phyloP scores from a whole-genome alignment of 1,284 basidiomycete species.

The Naganishia liquefaciens region DNA sequence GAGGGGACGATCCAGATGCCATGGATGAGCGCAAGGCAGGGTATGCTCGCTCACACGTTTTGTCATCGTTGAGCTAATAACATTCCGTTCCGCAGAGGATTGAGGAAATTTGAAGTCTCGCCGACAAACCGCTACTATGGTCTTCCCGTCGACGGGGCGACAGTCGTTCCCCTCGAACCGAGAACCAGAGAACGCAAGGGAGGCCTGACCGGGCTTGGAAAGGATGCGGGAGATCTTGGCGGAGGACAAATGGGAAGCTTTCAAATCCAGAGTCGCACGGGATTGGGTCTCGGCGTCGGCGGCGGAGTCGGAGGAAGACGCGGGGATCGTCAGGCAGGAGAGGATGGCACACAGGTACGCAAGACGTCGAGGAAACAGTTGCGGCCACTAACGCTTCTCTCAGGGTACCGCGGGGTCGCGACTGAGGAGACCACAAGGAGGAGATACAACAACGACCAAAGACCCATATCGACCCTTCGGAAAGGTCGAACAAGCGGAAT shows the following conservation, averaged over 20 bases:
- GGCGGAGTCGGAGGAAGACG: background rate
- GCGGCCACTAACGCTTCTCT: too few species aligned
- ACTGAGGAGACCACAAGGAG: too few species aligned
- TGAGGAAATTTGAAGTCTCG: conserved; percentile 12
- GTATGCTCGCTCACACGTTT: background rate
- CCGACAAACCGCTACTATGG: conserved; percentile 20
- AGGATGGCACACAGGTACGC: too few species aligned
- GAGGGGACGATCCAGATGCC: background rate
- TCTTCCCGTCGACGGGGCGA: conserved; percentile 5
- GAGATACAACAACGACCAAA: too few species aligned
- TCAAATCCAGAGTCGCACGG: conserved; percentile 15
- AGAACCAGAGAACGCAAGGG: background rate
- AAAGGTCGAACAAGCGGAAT: too few species aligned
- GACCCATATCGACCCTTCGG: too few species aligned
- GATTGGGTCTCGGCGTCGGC: background rate
- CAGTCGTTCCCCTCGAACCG: background rate
- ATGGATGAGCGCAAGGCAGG: background rate
- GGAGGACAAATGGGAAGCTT: conserved; percentile 18
- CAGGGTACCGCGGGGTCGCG: too few species aligned
- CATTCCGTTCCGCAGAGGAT: background rate
- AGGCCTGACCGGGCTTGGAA: background rate
- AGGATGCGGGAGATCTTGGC: background rate
- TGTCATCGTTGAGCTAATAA: background rate
- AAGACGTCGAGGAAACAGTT: too few species aligned
- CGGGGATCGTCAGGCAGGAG: background rate